Percentiles rank a stretch among this genome's conserved stretches.
These are phyloP conservation scores for Piromyces finnis DNA, from an alignment of 192 early-diverging fungal species.

Conservation along the genomic window DNA sequence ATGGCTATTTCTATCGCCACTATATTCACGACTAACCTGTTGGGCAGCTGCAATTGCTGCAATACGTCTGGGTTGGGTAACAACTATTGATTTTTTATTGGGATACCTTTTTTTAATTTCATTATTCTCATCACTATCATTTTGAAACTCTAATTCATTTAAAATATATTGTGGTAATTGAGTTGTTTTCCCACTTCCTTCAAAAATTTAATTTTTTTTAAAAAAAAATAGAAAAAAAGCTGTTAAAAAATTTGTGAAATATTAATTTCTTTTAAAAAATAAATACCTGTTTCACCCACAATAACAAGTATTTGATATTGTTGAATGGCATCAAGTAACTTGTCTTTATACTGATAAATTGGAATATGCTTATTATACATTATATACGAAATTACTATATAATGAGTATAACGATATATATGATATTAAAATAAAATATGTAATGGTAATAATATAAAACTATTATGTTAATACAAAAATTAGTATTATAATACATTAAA, in stretches of 20 bases:
- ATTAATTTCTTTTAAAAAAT: too few relatives aligned
- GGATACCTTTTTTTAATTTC: neutral
- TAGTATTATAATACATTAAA: too few relatives aligned
- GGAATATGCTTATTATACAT: constrained; percentile 8
- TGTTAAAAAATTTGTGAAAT: too few relatives aligned
- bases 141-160: neutral
- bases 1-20: neutral
- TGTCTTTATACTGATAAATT: constrained; percentile 33
- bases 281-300: constrained; percentile 29
- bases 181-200: neutral
- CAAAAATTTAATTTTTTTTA: neutral
- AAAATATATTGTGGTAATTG: neutral
- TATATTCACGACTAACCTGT: constrained; percentile 7
- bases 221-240: too few relatives aligned
- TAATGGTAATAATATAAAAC: too few relatives aligned
- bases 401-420: too few relatives aligned
- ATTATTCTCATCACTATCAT: neutral
- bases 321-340: constrained; percentile 14
- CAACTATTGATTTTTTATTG: neutral
- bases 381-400: too few relatives aligned
- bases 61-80: neutral
- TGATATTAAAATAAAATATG: too few relatives aligned
- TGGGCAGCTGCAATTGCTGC: neutral
- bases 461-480: too few relatives aligned
- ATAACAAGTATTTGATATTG: constrained; percentile 25